Evolutionary conservation across 176 grass and related monocot species (phyloP).

Genomic region (Lolium rigidum): DNA sequence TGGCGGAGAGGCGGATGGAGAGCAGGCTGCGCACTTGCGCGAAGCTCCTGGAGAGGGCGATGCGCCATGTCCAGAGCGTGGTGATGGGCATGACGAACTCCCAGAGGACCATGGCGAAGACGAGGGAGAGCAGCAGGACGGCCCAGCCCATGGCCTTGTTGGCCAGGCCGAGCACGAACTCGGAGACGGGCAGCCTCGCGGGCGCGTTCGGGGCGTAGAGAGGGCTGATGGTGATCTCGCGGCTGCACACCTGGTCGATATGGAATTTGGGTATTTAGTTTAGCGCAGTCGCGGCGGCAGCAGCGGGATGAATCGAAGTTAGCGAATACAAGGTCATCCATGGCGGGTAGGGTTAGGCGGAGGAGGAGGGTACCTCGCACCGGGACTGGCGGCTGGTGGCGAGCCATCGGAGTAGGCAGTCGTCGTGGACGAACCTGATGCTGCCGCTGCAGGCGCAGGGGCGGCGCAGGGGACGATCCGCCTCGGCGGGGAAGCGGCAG

Average conservation of each 20-base stretch:
- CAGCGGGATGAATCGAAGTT: slow-evolving; percentile 19
- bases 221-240: slow-evolving; percentile 39
- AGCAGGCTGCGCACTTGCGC: slow-evolving; percentile 41
- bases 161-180: slow-evolving; percentile 43
- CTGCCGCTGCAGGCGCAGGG: slow-evolving; percentile 56
- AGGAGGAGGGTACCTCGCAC: slow-evolving; percentile 40
- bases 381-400: slow-evolving; percentile 28
- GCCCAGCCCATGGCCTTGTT: slow-evolving; percentile 30
- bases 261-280: neutral
- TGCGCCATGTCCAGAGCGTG: slow-evolving; percentile 48
- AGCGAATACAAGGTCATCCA: slow-evolving; percentile 9
- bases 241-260: slow-evolving; percentile 42
- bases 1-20: slow-evolving; percentile 28
- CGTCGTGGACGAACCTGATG: slow-evolving; percentile 60
- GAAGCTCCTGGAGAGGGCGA: slow-evolving; percentile 36
- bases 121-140: slow-evolving; percentile 42
- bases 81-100: slow-evolving; percentile 53
- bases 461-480: slow-evolving; percentile 38
- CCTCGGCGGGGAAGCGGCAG: slow-evolving; percentile 44
- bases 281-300: too few relatives aligned
- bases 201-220: slow-evolving; percentile 46
- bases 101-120: slow-evolving; percentile 45
- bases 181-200: slow-evolving; percentile 33
- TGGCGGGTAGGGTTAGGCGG: neutral
- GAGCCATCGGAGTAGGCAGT: slow-evolving; percentile 61